phyloP scores from a whole-genome alignment of 208 protist genomes.

The Leishmania major region DNA sequence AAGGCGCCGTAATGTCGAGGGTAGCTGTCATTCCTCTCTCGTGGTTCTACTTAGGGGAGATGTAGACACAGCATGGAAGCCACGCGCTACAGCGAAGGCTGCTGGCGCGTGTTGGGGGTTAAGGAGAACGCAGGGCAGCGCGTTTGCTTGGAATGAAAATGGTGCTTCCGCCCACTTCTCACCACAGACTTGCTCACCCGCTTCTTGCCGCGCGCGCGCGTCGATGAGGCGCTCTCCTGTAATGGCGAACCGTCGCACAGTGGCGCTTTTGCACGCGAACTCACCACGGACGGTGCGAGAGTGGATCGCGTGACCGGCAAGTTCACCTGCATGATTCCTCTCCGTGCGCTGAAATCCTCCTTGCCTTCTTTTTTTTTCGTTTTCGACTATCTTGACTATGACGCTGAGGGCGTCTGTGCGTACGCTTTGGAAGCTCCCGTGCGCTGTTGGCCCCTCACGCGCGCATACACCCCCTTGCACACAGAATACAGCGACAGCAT shows the following conservation, averaged over 20 bases:
- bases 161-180: background rate
- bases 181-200: background rate
- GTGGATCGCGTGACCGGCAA: background rate
- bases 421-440: background rate
- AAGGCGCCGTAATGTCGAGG: background rate
- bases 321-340: constrained; percentile 1
- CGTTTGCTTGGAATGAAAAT: background rate
- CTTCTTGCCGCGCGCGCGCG: background rate
- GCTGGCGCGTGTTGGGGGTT: background rate
- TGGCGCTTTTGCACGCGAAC: background rate
- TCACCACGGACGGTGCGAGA: background rate
- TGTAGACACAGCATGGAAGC: background rate
- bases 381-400: background rate
- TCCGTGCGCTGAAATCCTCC: background rate
- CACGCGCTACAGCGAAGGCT: background rate
- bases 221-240: background rate
- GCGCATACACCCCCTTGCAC: background rate
- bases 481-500: constrained; percentile 1
- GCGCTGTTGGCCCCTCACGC: background rate
- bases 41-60: background rate
- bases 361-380: background rate
- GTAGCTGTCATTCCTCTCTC: background rate
- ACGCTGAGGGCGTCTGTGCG: background rate
- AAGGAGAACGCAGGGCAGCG: background rate
- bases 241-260: background rate